Base-by-base conservation (phyloP, 2,329 filamentous ascomycete genomes). In the Aurifilum marmelostoma region DNA sequence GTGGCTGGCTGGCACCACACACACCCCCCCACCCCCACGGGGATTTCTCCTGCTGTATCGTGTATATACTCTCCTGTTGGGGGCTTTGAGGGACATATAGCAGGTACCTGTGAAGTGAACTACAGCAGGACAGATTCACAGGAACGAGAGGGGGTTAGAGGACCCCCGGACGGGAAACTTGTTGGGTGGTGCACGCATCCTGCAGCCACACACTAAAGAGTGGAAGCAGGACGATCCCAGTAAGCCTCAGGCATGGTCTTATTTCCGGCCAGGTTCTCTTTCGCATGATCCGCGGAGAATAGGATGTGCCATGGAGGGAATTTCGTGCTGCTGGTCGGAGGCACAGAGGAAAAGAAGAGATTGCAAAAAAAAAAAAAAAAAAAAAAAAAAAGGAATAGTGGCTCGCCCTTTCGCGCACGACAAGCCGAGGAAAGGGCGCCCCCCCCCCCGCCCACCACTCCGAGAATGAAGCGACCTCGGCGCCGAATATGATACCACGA, bases 391-490 rank as follows among this genome's bases (percentile, higher is more conserved):
- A 21, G 41, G 16, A 47, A 47, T 9, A 14, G 50, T 14, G 12
- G 56, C 56, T 59, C 56, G 56, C 56, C 56, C 32, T 24, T 59
- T 59, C 56, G 56, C 56, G 56, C 32, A n/a, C 1, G 27, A 32
- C 21, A 21, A n/a, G 18, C 29, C 18, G 32, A 37, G 56, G 11
- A 16, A 21, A 47, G 6, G 18, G 18, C 1, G 16, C 41, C 18
- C 41, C 41, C 16, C 6, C 41, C 41, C 39, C n/a, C n/a, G n/a
- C n/a, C 47, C 47, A 8, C 24, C 12, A 24, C 56, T 59, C 29
- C 16, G 56, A 34, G 27, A n/a, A 37, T 34, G 32, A 32, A 59
- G 56, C 56, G 56, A 59, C 21, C 56, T 59, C 56, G 56, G 56
- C 29, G 32, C 56, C 56, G 32, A 59, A 59, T 37, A 47, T n/a